phyloP scores from a whole-genome alignment of 495 filamentous ascomycete genomes.

The Friedmanniomyces simplex region DNA sequence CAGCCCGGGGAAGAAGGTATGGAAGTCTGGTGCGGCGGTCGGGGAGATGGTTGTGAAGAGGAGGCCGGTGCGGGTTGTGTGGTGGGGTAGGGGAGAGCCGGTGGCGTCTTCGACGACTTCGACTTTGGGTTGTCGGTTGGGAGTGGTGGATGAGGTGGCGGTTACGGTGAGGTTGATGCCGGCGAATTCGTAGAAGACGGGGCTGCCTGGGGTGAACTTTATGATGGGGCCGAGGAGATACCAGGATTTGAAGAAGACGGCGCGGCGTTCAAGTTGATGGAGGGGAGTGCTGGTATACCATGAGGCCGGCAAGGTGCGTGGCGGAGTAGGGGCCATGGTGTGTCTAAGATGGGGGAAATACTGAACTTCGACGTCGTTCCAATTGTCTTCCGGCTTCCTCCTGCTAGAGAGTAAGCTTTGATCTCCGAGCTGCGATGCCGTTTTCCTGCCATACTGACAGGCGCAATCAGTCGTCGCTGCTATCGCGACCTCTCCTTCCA shows the following conservation, averaged over 20 bases:
- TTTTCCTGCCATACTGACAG: too few relatives aligned
- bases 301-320: constrained; percentile 33
- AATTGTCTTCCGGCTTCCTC: too few relatives aligned
- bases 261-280: constrained; percentile 43
- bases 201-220: constrained; percentile 39
- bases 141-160: constrained; percentile 13
- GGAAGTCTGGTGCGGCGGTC: constrained; percentile 42
- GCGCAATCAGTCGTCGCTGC: too few relatives aligned
- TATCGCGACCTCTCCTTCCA: too few relatives aligned
- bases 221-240: constrained; percentile 53
- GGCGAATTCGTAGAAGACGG: constrained; percentile 46
- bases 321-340: constrained; percentile 5
- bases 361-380: too few relatives aligned
- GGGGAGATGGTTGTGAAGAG: constrained; percentile 44
- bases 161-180: constrained; percentile 35
- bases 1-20: constrained; percentile 47
- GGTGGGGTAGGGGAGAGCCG: constrained; percentile 26
- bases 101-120: constrained; percentile 20
- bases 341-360: too few relatives aligned
- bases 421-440: too few relatives aligned
- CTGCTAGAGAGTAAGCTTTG: too few relatives aligned
- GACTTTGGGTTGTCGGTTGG: constrained; percentile 32
- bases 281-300: constrained; percentile 34
- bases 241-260: constrained; percentile 51
- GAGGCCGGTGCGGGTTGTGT: constrained; percentile 46